Conservation (phyloP, 345 rosid species). For the Bruguiera gymnorhiza region DNA sequence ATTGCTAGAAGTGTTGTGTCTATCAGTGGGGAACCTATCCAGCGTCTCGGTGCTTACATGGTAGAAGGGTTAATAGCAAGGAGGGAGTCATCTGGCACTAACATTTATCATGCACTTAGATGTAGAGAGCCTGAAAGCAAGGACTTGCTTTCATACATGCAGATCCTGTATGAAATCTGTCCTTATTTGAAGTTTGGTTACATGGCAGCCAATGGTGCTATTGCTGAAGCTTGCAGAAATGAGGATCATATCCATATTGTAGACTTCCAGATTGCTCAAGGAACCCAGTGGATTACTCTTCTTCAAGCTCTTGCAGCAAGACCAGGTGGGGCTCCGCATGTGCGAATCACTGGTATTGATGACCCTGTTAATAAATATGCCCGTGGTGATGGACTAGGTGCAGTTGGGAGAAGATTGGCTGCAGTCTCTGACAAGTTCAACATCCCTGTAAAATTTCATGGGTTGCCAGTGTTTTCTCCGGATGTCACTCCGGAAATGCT, state of each 20-base stretch:
- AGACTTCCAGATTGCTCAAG: constrained; percentile 66
- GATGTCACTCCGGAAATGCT: constrained; percentile 58
- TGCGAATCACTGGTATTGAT: constrained; percentile 69
- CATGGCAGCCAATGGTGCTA: constrained; percentile 82
- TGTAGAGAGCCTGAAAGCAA: constrained; percentile 60
- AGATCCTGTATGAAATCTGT: constrained; percentile 60
- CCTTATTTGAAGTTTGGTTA: constrained; percentile 73
- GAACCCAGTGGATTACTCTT: constrained; percentile 71
- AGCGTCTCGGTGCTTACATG: constrained; percentile 72
- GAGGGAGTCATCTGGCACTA: constrained; percentile 46
- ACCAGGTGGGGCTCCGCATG: constrained; percentile 62
- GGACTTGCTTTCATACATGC: constrained; percentile 65
- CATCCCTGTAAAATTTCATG: constrained; percentile 54
- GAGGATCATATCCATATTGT: constrained; percentile 58
- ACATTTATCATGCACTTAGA: constrained; percentile 45
- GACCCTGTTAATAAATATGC: constrained; percentile 52
- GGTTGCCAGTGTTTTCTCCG: constrained; percentile 52
- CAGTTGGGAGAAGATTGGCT: constrained; percentile 40
- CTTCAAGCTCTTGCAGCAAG: constrained; percentile 67
- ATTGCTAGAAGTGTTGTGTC: constrained; percentile 49
- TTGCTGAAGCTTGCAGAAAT: constrained; percentile 68
- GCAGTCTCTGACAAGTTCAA: constrained; percentile 50
- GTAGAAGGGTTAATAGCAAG: constrained; percentile 66
- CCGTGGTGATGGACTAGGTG: constrained; percentile 52
- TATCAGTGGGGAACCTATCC: constrained; percentile 52